phyloP scores from a whole-genome alignment of 768 basidiomycete genomes.

The Termitomyces sp. region DNA sequence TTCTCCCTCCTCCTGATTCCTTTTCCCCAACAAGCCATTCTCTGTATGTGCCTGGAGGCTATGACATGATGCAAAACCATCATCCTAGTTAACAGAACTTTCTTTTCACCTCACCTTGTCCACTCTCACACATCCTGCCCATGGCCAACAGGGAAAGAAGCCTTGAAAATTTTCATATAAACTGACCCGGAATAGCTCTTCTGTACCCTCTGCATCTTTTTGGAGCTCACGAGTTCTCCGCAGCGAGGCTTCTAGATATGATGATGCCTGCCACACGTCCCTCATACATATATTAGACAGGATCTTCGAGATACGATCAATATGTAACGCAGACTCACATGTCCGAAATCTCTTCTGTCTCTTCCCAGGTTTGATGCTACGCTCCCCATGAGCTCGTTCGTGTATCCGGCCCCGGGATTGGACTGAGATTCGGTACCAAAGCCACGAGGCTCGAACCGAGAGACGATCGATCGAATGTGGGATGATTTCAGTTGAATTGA shows the following conservation, averaged over 20 bases:
- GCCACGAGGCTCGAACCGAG: not conserved
- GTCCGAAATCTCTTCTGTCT: not conserved
- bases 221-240: not conserved
- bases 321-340: no score
- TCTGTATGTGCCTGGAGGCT: not conserved
- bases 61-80: not conserved
- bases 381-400: not conserved
- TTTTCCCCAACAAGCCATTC: not conserved
- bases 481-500: not conserved
- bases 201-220: not conserved
- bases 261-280: not conserved
- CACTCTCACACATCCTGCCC: not conserved
- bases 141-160: not conserved
- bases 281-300: not conserved
- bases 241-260: not conserved
- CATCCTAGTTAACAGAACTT: not conserved
- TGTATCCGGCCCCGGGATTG: not conserved
- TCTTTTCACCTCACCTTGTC: not conserved
- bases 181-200: not conserved
- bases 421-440: not conserved
- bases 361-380: not conserved
- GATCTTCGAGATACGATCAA: not conserved
- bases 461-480: not conserved
- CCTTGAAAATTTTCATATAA: not conserved
- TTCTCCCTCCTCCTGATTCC: not conserved